Percentiles rank a stretch among this genome's conserved stretches.
Conservation (phyloP, 352 stramenopile genomes). For the Phytophthora pini region DNA sequence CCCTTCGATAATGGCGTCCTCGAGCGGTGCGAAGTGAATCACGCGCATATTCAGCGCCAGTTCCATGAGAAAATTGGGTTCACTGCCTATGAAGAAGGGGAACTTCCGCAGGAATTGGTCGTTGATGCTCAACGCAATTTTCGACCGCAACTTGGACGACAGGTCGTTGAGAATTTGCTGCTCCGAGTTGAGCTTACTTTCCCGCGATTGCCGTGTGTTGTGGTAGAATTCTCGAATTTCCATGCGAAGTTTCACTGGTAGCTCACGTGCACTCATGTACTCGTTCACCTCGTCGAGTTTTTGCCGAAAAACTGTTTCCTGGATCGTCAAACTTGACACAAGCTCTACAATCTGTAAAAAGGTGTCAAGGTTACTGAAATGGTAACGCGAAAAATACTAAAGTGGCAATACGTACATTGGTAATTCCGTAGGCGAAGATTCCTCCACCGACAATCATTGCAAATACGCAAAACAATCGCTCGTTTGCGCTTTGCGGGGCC, state of each 20-base stretch:
- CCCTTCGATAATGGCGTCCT: constrained; percentile 61
- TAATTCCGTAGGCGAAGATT: constrained; percentile 85
- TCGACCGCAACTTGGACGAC: constrained; percentile 73
- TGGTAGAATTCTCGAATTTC: constrained; percentile 86
- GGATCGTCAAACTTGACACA: constrained; percentile 71
- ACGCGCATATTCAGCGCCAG: constrained; percentile 82
- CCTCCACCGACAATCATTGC: constrained; percentile 74
- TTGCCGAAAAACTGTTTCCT: constrained; percentile 67
- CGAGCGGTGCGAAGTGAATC: constrained; percentile 67
- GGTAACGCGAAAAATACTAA: background rate
- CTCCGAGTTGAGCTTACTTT: constrained; percentile 72
- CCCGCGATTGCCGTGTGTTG: constrained; percentile 69
- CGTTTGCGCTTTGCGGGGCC: constrained; percentile 48
- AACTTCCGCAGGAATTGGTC: constrained; percentile 81
- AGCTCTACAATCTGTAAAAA: constrained; percentile 82
- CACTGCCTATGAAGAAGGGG: constrained; percentile 74
- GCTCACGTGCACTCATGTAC: constrained; percentile 77
- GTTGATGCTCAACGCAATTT: constrained; percentile 83
- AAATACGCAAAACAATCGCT: constrained; percentile 74
- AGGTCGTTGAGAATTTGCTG: constrained; percentile 68
- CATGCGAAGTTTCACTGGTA: constrained; percentile 68
- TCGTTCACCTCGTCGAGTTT: constrained; percentile 86
- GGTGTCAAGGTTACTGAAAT: too few relatives aligned
- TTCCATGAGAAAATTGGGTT: constrained; percentile 83
- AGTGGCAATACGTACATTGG: constrained; percentile 52